Evolutionary conservation across 208 protist species (phyloP).

Genomic region (Porcisia deanei): DNA sequence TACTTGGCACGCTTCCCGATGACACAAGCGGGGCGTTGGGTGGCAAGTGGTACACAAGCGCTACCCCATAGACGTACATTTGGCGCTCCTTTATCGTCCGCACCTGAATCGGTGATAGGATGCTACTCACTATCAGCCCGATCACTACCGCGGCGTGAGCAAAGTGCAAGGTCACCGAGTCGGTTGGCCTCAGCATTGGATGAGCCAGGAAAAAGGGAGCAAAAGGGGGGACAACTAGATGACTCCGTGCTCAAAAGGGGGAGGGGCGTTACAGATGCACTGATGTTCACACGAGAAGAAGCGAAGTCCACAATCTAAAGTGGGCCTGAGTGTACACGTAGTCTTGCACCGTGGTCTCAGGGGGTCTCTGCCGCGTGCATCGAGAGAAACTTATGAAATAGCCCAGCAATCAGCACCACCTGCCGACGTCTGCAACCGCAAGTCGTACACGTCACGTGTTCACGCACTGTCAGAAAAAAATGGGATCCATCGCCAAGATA

Average conservation of each 20-base stretch:
- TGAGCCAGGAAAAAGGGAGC: not conserved
- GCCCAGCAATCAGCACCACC: not conserved
- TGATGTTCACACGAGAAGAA: not conserved
- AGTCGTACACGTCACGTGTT: not conserved
- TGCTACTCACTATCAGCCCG: slow-evolving; percentile 45
- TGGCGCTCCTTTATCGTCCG: slow-evolving; percentile 20
- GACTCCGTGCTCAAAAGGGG: too few species aligned
- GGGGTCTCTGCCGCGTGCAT: not conserved
- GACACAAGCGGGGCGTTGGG: not conserved
- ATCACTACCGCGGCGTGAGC: slow-evolving; percentile 39
- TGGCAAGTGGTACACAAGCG: slow-evolving; percentile 35
- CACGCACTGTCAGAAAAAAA: not conserved
- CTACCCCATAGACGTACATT: slow-evolving; percentile 41
- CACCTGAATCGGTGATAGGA: slow-evolving; percentile 42
- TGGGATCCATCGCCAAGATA: not conserved
- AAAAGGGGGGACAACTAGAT: not conserved
- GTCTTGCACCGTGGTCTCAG: not conserved
- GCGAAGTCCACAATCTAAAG: not conserved
- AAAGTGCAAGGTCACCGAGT: slow-evolving; percentile 38
- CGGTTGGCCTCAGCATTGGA: slow-evolving; percentile 38
- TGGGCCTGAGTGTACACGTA: not conserved
- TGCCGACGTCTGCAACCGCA: not conserved
- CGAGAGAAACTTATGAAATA: not conserved
- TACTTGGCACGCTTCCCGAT: not conserved
- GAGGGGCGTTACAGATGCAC: too few species aligned